Base-by-base conservation (phyloP, 257 asterid genomes). In the Rubia yunnanensis region DNA sequence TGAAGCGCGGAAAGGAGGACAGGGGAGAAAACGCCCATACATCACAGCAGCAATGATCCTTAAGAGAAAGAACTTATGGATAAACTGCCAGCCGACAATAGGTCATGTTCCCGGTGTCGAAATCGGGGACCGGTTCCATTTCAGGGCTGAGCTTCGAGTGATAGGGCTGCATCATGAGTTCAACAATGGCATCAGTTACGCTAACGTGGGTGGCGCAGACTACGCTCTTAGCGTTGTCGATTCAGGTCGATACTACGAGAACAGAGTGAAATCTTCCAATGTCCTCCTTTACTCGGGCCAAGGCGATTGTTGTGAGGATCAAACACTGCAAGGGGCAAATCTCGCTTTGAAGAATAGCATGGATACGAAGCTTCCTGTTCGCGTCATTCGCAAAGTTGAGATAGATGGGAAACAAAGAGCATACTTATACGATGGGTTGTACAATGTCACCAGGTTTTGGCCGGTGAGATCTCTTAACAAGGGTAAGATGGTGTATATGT, bases 71-170 rank as follows among this genome's bases (percentile, higher is more conserved):
- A 57, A 32, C 23, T 30, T 31, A 60, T 69, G 73, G 73, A 39
- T 23, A 9, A 69, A 69, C 26, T 7, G 24, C 3, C 8, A 60
- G 30, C 61, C 60, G 35, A 31, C 5, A 7, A 34, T 76, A n/a
- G 81, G 84, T 0, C 77, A 70, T 24, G 73, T 79, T 32, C 83
- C 80, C 4, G 83, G 83, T 28, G 83, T 92, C 70, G 90, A 85
- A 73, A 88, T 89, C 60, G 98, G 98, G 0, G 98, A 88, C 53
- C 92, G 80, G 75, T 92, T 86, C 72, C 98, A 87, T 75, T 92
- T 81, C 77, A 81, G 95, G 67, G 95, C 74, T 30, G 98, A 92
- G 75, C 92, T 92, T 61, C 83, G 85, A n/a, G 64, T 88, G 69
- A 88, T 87, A 60, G 98, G 96, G 9, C 65, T 92, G 63, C 98